Evolutionary conservation across 1,284 basidiomycete genomes (phyloP).

Genomic region (Cryptococcus sp.): DNA sequence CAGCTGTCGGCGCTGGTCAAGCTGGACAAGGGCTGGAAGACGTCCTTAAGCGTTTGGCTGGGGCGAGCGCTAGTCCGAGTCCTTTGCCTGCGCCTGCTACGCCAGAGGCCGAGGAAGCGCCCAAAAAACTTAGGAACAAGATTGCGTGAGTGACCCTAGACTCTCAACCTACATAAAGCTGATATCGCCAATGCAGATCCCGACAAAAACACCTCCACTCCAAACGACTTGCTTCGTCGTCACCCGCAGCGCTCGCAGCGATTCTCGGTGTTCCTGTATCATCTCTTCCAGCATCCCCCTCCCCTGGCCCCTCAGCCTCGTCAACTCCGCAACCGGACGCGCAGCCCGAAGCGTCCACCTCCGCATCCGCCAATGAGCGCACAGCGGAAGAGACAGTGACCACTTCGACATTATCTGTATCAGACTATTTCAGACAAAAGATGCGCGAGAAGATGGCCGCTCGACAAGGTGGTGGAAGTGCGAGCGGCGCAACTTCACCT

Average conservation of each 20-base stretch:
- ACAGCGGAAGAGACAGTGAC: conserved; percentile 36
- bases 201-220: conserved; percentile 47
- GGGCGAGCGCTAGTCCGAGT: conserved; percentile 24
- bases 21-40: conserved; percentile 51
- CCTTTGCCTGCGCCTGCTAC: conserved; percentile 24
- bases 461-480: conserved; percentile 29
- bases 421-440: conserved; percentile 52
- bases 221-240: conserved; percentile 48
- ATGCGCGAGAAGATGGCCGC: conserved; percentile 49
- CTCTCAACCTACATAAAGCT: background rate
- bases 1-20: conserved; percentile 46
- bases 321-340: conserved; percentile 18
- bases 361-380: conserved; percentile 13
- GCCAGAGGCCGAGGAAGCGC: conserved; percentile 21
- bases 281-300: conserved; percentile 27
- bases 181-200: conserved; percentile 32
- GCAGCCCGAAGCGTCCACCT: background rate
- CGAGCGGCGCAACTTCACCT: conserved; percentile 7
- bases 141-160: conserved; percentile 46
- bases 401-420: conserved; percentile 45
- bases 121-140: conserved; percentile 33
- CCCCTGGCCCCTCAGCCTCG: conserved; percentile 21
- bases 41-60: conserved; percentile 46
- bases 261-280: conserved; percentile 50
- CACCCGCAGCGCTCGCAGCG: conserved; percentile 52